Percentiles rank a stretch among this genome's conserved stretches.
Conservation (phyloP, 495 filamentous ascomycete species). For the Sphaerosporella brunnea region DNA sequence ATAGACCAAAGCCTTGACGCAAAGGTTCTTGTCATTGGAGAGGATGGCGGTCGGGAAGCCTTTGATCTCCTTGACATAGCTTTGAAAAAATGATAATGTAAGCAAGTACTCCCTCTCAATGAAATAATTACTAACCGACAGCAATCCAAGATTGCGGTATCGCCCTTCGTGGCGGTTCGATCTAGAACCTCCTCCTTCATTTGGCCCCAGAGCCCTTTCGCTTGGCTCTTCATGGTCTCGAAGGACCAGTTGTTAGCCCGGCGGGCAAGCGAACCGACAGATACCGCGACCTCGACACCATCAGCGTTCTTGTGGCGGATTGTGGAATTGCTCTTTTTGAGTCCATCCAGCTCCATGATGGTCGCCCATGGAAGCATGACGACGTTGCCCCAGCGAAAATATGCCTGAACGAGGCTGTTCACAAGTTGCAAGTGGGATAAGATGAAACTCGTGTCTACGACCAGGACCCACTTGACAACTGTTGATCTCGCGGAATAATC, state of each 20-base stretch:
- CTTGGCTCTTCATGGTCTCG: constrained; percentile 9
- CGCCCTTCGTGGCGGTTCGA: constrained; percentile 8
- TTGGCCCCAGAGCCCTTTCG: constrained; percentile 23
- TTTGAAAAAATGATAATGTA: neutral
- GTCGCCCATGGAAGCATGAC: constrained; percentile 24
- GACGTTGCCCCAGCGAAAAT: constrained; percentile 18
- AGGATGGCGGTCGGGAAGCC: constrained; percentile 15
- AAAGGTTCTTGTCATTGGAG: constrained; percentile 23
- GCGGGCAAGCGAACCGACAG: constrained; percentile 13
- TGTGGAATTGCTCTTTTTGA: constrained; percentile 14
- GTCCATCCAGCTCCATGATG: constrained; percentile 21
- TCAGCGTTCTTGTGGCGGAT: neutral
- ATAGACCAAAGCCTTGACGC: constrained; percentile 21
- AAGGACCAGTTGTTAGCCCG: constrained; percentile 20
- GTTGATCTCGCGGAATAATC: neutral
- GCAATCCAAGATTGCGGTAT: constrained; percentile 24
- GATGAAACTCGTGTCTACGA: constrained; percentile 24
- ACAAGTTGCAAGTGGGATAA: constrained; percentile 21
- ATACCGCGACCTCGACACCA: neutral
- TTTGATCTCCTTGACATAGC: constrained; percentile 7
- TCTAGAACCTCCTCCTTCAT: constrained; percentile 22
- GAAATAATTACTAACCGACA: constrained; percentile 14
- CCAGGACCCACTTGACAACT: constrained; percentile 16
- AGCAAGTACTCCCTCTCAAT: neutral
- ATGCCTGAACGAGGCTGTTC: constrained; percentile 13